phyloP scores from a whole-genome alignment of 305 asterid species.

The Fraxinus dipetala region DNA sequence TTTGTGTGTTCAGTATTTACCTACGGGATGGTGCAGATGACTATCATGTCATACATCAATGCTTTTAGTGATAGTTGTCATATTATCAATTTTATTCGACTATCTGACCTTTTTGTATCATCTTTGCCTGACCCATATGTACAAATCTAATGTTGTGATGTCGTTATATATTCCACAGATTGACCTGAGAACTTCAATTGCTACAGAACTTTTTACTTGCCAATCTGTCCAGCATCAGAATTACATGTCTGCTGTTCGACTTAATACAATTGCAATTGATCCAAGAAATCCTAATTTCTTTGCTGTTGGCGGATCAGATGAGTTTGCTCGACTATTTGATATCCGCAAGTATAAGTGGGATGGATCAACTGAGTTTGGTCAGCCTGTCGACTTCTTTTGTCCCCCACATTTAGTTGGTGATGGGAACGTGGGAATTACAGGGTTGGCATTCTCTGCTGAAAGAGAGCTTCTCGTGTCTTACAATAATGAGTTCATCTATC shows the following conservation, averaged over 20 bases:
- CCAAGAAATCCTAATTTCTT: conserved; percentile 83
- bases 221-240: conserved; percentile 37
- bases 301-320: conserved; percentile 86
- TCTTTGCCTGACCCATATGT: conserved; percentile 3
- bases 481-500: conserved; percentile 73
- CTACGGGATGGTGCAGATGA: not conserved
- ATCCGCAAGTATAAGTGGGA: conserved; percentile 74
- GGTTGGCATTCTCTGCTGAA: conserved; percentile 88
- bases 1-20: not conserved
- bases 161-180: conserved; percentile 46
- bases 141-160: conserved; percentile 18
- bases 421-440: conserved; percentile 68
- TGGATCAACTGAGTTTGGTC: conserved; percentile 62
- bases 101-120: conserved; percentile 1
- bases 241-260: conserved; percentile 35
- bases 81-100: not conserved
- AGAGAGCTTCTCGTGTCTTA: conserved; percentile 93
- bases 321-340: conserved; percentile 79
- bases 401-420: conserved; percentile 69
- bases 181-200: conserved; percentile 73
- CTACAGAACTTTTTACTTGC: conserved; percentile 73
- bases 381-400: conserved; percentile 73
- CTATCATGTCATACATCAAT: not conserved
- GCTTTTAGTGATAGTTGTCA: not conserved
- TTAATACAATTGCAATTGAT: conserved; percentile 78